A percentile compares a stretch with the other conserved stretches of the same genome.
phyloP scores from a whole-genome alignment of 2,329 filamentous ascomycete genomes.

The Zymoseptoria brevis region DNA sequence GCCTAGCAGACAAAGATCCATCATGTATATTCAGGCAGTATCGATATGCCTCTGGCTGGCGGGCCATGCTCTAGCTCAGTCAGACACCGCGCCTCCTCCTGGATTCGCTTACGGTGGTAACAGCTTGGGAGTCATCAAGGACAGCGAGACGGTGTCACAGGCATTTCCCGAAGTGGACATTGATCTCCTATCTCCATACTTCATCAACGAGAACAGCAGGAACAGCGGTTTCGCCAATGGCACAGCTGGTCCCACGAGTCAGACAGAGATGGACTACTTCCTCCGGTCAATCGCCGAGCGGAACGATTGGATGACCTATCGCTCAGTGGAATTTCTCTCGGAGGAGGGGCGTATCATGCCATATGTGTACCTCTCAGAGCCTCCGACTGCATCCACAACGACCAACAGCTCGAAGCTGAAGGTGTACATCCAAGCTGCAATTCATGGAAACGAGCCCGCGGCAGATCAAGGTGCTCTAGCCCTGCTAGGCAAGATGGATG shows the following conservation, averaged over 20 bases:
- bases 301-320: conserved; percentile 14
- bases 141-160: conserved; percentile 4
- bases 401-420: conserved; percentile 22
- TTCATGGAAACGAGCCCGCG: conserved; percentile 33
- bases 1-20: neutral
- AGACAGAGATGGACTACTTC: conserved; percentile 15
- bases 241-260: conserved; percentile 17
- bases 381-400: neutral
- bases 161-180: conserved; percentile 17
- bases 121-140: neutral
- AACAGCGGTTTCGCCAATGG: conserved; percentile 13
- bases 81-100: neutral
- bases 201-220: conserved; percentile 13
- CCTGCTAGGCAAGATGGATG: conserved; percentile 30
- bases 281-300: conserved; percentile 9
- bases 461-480: conserved; percentile 32
- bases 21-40: neutral
- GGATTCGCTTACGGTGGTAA: conserved; percentile 1
- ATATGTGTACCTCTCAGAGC: conserved; percentile 7
- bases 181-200: conserved; percentile 17
- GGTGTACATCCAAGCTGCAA: conserved; percentile 32
- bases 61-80: neutral
- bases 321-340: conserved; percentile 10
- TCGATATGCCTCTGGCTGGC: neutral
- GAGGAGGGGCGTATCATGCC: conserved; percentile 14